phyloP scores from a whole-genome alignment of 179 eudicot genomes.

The Dionaea muscipula region DNA sequence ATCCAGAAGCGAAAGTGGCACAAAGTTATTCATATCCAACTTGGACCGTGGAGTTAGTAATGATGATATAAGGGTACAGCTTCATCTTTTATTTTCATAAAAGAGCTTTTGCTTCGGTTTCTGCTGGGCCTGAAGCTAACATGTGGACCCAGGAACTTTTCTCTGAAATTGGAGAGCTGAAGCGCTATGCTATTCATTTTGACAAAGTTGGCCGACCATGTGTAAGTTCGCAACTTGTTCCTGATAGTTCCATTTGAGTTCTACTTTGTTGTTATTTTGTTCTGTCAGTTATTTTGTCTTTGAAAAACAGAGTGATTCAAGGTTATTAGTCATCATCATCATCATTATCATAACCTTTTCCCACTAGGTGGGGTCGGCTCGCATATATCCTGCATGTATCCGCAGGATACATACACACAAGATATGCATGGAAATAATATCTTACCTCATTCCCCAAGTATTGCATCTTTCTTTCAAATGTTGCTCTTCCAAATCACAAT shows the following conservation, averaged over 20 bases:
- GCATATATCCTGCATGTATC: too few relatives aligned
- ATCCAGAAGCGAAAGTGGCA: slow-evolving; percentile 50
- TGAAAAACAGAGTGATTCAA: too few relatives aligned
- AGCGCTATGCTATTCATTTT: slow-evolving; percentile 78
- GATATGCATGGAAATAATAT: too few relatives aligned
- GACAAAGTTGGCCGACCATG: slow-evolving; percentile 70
- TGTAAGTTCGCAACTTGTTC: slow-evolving; percentile 34
- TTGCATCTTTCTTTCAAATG: too few relatives aligned
- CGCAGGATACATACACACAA: too few relatives aligned
- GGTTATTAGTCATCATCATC: too few relatives aligned
- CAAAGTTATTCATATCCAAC: slow-evolving; percentile 63
- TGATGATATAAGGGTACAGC: slow-evolving; percentile 89
- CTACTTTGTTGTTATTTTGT: not conserved
- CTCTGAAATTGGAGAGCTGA: slow-evolving; percentile 79
- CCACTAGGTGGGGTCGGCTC: too few relatives aligned
- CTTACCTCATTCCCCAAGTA: too few relatives aligned
- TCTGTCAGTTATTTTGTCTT: not conserved
- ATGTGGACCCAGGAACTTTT: slow-evolving; percentile 79
- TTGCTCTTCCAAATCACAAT: too few relatives aligned
- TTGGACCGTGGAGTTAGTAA: slow-evolving; percentile 74
- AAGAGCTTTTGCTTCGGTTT: slow-evolving; percentile 22
- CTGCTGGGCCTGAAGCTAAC: slow-evolving; percentile 29
- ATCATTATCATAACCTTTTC: too few relatives aligned
- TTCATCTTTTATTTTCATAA: slow-evolving; percentile 23
- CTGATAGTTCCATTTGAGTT: not conserved